These are phyloP conservation scores for Mrakiaceae sp. DNA, from an alignment of 1,284 basidiomycete species.

Conservation along the genomic window DNA sequence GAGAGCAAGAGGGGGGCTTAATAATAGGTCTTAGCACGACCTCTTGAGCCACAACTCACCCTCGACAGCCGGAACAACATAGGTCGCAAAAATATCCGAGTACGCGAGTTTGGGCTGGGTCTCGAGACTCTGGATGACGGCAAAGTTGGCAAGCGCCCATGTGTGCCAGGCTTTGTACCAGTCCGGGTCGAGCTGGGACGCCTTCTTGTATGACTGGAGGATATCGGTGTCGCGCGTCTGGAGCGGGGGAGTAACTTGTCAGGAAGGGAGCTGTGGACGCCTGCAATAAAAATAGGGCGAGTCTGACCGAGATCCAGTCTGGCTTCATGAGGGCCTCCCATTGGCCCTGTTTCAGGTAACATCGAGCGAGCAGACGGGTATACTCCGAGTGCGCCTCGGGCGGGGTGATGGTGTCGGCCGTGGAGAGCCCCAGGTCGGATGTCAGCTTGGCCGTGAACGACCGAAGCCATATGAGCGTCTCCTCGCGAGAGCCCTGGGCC, in stretches of 20 bases:
- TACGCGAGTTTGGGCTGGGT: constrained; percentile 59
- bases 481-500: constrained; percentile 68
- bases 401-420: constrained; percentile 41
- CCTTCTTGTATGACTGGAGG: constrained; percentile 69
- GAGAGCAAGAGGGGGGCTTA: not conserved
- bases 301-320: constrained; percentile 61
- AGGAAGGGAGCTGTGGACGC: not conserved
- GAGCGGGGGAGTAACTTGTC: not conserved
- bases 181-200: constrained; percentile 80
- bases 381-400: constrained; percentile 59
- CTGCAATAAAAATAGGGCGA: not conserved
- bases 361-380: constrained; percentile 81
- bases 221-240: constrained; percentile 71
- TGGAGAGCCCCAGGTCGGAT: constrained; percentile 55
- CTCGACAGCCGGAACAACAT: constrained; percentile 90
- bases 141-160: constrained; percentile 94
- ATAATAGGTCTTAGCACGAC: not conserved
- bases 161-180: constrained; percentile 99
- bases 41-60: constrained; percentile 40
- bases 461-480: constrained; percentile 74
- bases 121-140: constrained; percentile 79
- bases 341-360: constrained; percentile 92
- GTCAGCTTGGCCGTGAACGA: constrained; percentile 69
- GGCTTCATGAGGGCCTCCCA: constrained; percentile 80
- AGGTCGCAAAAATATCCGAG: constrained; percentile 59